Evolutionary conservation across 331 rosid species (phyloP), one percentile per base, ranked within the genome.

Genomic region (Stylosanthes scabra): DNA sequence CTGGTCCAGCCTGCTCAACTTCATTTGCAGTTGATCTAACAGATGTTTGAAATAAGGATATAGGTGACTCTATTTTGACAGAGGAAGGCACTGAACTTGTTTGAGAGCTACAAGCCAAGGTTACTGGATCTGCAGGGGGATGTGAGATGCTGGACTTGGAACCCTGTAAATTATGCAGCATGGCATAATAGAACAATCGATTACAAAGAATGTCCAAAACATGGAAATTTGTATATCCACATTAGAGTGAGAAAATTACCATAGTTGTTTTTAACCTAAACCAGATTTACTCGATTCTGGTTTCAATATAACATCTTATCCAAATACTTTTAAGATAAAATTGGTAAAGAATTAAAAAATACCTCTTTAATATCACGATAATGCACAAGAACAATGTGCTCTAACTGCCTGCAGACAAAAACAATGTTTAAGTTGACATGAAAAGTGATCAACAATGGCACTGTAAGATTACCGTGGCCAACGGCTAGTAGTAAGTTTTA

Each of bases 331-430:
- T 44, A 51, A 58, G 27, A 20, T 0, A 59, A 71, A 71, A 66
- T 31, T 40, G 58, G 15, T 45, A 64, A 25, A 52, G 39, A 81
- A 49, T 45, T 3, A 45, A 45, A 9, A 51, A 20, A 37, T 69
- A 90, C 96, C 91, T 86, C 91, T 67, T 79, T 85, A 67, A 84
- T 83, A 50, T 89, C 83, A 71, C 93, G 85, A 80, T 90, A 90
- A 77, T 90, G 96, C 54, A 90, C 93, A 66, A 90, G 93, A 73
- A 86, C 96, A 79, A 90, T 88, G 84, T 88, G 90, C 80, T 90
- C 87, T 52, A 88, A 81, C 56, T 61, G 76, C 86, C 96, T 90
- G 93, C 74, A 90, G 74, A 42, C 11, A 52, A 76, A 44, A 68
- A 63, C 11, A 40, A 79, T 45, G 62, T 12, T 29, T 62, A 63